phyloP scores from a whole-genome alignment of 1,139 yeast genomes.

The Pichia sp. region DNA sequence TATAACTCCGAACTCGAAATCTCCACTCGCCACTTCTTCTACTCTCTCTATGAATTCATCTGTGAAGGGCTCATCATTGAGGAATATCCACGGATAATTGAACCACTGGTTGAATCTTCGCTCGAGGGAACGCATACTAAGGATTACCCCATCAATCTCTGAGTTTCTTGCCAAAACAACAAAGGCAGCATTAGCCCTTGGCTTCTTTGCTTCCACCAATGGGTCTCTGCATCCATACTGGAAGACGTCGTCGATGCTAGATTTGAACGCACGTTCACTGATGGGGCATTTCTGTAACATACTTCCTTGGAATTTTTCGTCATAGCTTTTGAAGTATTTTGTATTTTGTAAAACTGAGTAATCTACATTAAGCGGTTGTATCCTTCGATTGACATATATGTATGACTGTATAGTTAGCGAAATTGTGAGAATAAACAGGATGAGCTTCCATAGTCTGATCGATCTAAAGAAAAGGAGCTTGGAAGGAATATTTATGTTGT shows the following conservation, averaged over 20 bases:
- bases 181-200: slow-evolving; percentile 68
- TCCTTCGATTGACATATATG: not conserved
- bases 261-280: slow-evolving; percentile 33
- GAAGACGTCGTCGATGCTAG: slow-evolving; percentile 42
- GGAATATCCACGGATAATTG: slow-evolving; percentile 82
- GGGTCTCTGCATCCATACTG: slow-evolving; percentile 48
- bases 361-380: slow-evolving; percentile 3
- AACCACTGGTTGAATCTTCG: slow-evolving; percentile 88
- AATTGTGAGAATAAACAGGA: not conserved
- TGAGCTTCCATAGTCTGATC: slow-evolving; percentile 4
- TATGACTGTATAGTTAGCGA: not conserved
- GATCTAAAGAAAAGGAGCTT: not conserved
- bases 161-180: slow-evolving; percentile 78
- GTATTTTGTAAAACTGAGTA: slow-evolving; percentile 1
- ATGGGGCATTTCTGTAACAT: slow-evolving; percentile 27
- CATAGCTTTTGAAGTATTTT: slow-evolving; percentile 5
- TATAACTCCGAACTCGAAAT: slow-evolving; percentile 62
- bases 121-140: slow-evolving; percentile 69
- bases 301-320: slow-evolving; percentile 19
- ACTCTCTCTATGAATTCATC: slow-evolving; percentile 56
- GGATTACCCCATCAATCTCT: slow-evolving; percentile 65
- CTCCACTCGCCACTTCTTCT: slow-evolving; percentile 45
- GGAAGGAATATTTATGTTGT: not conserved
- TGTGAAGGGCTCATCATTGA: slow-evolving; percentile 72
- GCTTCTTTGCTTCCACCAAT: slow-evolving; percentile 31